Conservation (phyloP, 2,329 filamentous ascomycete genomes). For the Tolypocladium tropicale region DNA sequence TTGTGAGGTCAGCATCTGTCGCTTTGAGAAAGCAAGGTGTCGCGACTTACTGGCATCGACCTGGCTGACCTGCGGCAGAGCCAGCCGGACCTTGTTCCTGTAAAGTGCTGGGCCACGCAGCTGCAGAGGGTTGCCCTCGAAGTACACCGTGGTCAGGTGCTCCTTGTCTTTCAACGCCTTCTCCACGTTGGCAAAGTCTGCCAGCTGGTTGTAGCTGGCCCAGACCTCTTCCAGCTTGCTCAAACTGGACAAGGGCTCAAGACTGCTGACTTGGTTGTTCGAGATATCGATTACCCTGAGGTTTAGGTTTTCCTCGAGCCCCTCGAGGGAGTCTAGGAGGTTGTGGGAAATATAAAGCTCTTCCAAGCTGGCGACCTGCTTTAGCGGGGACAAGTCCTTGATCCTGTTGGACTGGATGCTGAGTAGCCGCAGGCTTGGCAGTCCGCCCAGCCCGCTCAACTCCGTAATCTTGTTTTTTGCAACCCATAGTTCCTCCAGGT, state of each 20-base stretch:
- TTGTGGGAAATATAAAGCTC: constrained; percentile 97
- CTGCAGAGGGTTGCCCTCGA: constrained; percentile 91
- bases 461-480: constrained; percentile 95
- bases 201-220: constrained; percentile 81
- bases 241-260: constrained; percentile 61
- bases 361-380: constrained; percentile 65
- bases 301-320: constrained; percentile 55
- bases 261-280: constrained; percentile 70
- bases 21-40: neutral
- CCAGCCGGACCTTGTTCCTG: constrained; percentile 83
- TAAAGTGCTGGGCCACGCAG: constrained; percentile 71
- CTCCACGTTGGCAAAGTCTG: constrained; percentile 75
- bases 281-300: constrained; percentile 80
- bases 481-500: constrained; percentile 82
- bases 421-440: constrained; percentile 75
- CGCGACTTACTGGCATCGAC: constrained; percentile 87
- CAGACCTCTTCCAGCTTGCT: constrained; percentile 78
- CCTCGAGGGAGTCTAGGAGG: constrained; percentile 65
- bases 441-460: constrained; percentile 62
- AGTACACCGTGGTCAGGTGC: constrained; percentile 80
- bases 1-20: neutral
- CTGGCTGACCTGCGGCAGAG: constrained; percentile 78
- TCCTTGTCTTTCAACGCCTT: constrained; percentile 68
- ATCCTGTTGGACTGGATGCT: constrained; percentile 95
- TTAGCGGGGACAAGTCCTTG: constrained; percentile 63